These are phyloP conservation scores for Knoxdaviesia capensis DNA, from an alignment of 2,329 filamentous ascomycete genomes.

Conservation along the genomic window DNA sequence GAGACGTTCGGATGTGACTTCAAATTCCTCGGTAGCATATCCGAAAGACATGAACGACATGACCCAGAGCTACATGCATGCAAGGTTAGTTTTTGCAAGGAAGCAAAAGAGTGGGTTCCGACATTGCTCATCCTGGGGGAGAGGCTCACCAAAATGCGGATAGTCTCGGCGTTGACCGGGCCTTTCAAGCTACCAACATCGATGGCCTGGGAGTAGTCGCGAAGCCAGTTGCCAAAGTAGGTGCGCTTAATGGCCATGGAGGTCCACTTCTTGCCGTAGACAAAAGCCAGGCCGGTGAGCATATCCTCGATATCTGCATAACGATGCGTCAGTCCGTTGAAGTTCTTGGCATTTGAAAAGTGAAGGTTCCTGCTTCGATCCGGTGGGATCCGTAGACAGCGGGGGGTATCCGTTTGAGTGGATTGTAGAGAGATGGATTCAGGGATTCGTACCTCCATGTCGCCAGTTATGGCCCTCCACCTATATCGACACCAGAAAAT, in stretches of 20 bases:
- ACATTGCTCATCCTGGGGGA: neutral
- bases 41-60: constrained; percentile 51
- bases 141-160: constrained; percentile 42
- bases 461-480: constrained; percentile 51
- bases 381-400: neutral
- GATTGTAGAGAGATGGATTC: neutral
- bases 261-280: constrained; percentile 71
- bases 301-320: constrained; percentile 55
- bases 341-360: no score
- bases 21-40: constrained; percentile 62
- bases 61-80: constrained; percentile 17
- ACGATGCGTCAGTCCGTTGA: neutral
- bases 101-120: neutral
- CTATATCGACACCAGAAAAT: constrained; percentile 9
- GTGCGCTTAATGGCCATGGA: constrained; percentile 57
- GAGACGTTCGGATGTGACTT: constrained; percentile 56
- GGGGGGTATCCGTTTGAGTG: neutral
- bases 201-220: constrained; percentile 70
- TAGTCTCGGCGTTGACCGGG: constrained; percentile 50
- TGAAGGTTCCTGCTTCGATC: no score
- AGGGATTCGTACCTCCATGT: constrained; percentile 32
- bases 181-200: constrained; percentile 65
- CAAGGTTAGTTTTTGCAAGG: neutral
- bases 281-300: constrained; percentile 56
- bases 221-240: constrained; percentile 76